Percentiles rank a stretch among this genome's conserved stretches.
phyloP scores from a whole-genome alignment of 768 basidiomycete genomes.

The Exidia glandulosa region DNA sequence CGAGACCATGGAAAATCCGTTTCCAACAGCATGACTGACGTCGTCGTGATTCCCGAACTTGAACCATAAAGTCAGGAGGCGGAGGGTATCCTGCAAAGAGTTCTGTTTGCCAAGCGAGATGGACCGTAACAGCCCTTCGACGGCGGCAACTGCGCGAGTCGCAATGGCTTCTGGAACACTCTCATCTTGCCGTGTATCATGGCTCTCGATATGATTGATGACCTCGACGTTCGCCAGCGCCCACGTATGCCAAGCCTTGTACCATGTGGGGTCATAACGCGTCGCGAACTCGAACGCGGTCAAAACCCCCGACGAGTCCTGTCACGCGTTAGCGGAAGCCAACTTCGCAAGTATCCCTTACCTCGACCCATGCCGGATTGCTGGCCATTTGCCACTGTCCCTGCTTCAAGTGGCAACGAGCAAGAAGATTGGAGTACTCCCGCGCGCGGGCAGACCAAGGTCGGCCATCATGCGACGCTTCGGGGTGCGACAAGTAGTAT shows the following conservation, averaged over 20 bases:
- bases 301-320: constrained; percentile 77
- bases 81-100: constrained; percentile 87
- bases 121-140: constrained; percentile 95
- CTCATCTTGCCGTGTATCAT: constrained; percentile 39
- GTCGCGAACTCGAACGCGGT: constrained; percentile 81
- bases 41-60: constrained; percentile 87
- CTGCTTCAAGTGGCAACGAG: constrained; percentile 92
- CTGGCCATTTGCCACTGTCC: constrained; percentile 88
- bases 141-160: constrained; percentile 80
- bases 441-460: constrained; percentile 22
- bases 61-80: constrained; percentile 94
- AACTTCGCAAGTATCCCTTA: constrained; percentile 27
- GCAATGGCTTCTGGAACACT: constrained; percentile 58
- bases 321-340: not conserved
- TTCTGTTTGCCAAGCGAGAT: constrained; percentile 84
- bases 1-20: constrained; percentile 78
- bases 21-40: constrained; percentile 81
- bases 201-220: constrained; percentile 66
- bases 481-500: constrained; percentile 40
- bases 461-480: constrained; percentile 37
- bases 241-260: constrained; percentile 99
- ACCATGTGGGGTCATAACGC: constrained; percentile 89
- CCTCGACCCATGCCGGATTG: constrained; percentile 67
- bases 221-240: constrained; percentile 95
- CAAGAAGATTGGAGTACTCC: constrained; percentile 77